phyloP scores from a whole-genome alignment of 768 basidiomycete species.

The Serendipita vermifera region DNA sequence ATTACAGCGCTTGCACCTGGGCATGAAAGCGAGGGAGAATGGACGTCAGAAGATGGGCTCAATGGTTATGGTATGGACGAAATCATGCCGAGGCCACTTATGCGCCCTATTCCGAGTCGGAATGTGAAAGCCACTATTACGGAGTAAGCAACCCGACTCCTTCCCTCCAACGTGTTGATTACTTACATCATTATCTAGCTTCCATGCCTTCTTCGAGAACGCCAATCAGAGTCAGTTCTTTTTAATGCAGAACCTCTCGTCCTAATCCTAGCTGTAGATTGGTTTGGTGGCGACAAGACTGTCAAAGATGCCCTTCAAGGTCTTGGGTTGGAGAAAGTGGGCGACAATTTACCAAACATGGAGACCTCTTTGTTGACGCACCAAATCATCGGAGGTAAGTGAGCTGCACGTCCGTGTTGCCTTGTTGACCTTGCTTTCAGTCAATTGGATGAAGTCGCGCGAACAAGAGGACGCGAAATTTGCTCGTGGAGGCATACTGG shows the following conservation, averaged over 20 bases:
- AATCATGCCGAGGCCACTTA: not conserved
- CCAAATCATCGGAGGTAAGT: conserved; percentile 37
- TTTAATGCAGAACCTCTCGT: conserved; percentile 36
- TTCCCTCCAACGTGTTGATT: conserved; percentile 32
- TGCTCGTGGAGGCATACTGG: conserved; percentile 33
- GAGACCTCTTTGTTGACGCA: conserved; percentile 52
- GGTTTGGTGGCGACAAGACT: conserved; percentile 45
- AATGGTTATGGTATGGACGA: not conserved
- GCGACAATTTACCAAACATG: conserved; percentile 44
- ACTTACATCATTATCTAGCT: conserved; percentile 37
- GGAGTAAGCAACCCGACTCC: conserved; percentile 15
- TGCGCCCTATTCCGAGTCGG: not conserved
- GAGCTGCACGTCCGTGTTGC: too few relatives aligned
- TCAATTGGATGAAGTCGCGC: conserved; percentile 48
- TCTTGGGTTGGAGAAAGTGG: conserved; percentile 38
- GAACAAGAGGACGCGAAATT: conserved; percentile 26
- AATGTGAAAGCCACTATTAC: not conserved
- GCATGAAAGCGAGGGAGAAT: not conserved
- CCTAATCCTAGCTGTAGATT: conserved; percentile 39
- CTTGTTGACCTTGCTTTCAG: conserved; percentile 21
- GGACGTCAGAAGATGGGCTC: not conserved
- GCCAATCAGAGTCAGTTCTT: conserved; percentile 4
- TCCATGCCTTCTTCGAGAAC: not conserved
- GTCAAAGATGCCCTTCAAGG: conserved; percentile 44
- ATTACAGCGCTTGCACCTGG: too few relatives aligned